Evolutionary conservation across 139 green algal genomes (phyloP).

Genomic region (Tetradesmus obliquus): DNA sequence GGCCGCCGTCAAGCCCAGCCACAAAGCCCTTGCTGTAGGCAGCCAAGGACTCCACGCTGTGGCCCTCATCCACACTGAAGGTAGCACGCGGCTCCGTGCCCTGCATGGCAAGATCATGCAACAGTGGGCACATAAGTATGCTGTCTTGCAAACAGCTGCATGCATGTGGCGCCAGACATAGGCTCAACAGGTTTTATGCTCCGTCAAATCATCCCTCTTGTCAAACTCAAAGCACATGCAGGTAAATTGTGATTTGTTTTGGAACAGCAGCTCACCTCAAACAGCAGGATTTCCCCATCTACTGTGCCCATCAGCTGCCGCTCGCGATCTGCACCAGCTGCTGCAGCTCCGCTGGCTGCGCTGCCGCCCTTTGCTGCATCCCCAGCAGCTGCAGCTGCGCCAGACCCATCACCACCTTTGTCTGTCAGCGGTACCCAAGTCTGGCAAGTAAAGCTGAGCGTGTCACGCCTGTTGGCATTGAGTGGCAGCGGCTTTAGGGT

Average conservation of each 20-base stretch:
- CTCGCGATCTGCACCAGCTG: slow-evolving; percentile 58
- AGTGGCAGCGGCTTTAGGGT: slow-evolving; percentile 60
- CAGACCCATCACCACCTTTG: neutral
- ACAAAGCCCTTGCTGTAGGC: slow-evolving; percentile 82
- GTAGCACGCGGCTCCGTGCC: slow-evolving; percentile 67
- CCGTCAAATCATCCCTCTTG: no score
- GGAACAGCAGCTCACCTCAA: slow-evolving; percentile 63
- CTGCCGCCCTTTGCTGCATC: neutral
- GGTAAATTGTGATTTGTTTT: neutral
- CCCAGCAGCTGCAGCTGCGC: neutral
- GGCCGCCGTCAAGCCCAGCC: slow-evolving; percentile 69
- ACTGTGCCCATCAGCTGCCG: slow-evolving; percentile 82
- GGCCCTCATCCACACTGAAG: slow-evolving; percentile 63
- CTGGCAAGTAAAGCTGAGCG: slow-evolving; percentile 68
- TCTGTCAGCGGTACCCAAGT: slow-evolving; percentile 68
- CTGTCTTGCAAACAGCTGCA: neutral
- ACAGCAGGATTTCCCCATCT: slow-evolving; percentile 84
- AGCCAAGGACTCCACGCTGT: slow-evolving; percentile 64
- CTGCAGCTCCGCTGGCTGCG: neutral
- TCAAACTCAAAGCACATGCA: neutral
- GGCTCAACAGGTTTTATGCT: no score
- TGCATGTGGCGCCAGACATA: neutral
- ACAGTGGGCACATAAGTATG: neutral
- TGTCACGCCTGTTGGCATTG: slow-evolving; percentile 51
- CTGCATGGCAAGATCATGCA: slow-evolving; percentile 16